These are phyloP conservation scores for Gautieria morchelliformis DNA, from an alignment of 768 basidiomycete species.

Conservation along the genomic window DNA sequence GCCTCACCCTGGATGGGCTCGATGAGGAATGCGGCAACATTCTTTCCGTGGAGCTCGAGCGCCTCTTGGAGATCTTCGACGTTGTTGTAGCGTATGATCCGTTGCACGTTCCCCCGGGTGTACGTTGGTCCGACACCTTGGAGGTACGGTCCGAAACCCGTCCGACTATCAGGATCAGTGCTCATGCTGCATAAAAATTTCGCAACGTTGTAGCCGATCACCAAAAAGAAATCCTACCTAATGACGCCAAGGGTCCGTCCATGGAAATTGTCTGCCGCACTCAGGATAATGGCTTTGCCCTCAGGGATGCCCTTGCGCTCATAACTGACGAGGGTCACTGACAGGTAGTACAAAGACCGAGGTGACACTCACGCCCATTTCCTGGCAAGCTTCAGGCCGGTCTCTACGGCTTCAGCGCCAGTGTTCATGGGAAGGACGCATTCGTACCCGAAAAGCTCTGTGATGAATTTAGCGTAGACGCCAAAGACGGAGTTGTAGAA, in stretches of 20 bases:
- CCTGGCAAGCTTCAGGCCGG: conserved; percentile 87
- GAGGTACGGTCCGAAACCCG: conserved; percentile 88
- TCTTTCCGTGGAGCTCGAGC: conserved; percentile 66
- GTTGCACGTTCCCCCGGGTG: conserved; percentile 34
- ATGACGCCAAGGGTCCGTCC: conserved; percentile 87
- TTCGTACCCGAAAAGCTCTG: conserved; percentile 80
- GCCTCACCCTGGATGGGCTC: conserved; percentile 99
- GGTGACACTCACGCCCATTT: conserved; percentile 64
- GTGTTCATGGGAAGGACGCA: conserved; percentile 99
- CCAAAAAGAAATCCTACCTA: conserved; percentile 35
- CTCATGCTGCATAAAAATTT: conserved; percentile 54
- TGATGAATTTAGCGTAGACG: conserved; percentile 78
- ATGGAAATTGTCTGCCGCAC: conserved; percentile 89
- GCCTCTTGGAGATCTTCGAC: conserved; percentile 76
- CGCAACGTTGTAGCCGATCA: neutral
- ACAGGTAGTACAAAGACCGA: neutral
- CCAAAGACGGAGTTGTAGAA: conserved; percentile 94
- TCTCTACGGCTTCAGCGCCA: conserved; percentile 97
- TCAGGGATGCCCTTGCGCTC: conserved; percentile 71
- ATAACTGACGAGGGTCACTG: conserved; percentile 31
- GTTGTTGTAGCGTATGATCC: conserved; percentile 74
- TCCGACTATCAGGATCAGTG: conserved; percentile 84
- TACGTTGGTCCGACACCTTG: conserved; percentile 75
- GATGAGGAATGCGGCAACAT: conserved; percentile 87
- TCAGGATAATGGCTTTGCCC: conserved; percentile 78